These are phyloP conservation scores for Pseudovirgaria hyperparasitica DNA, from an alignment of 2,329 filamentous ascomycete species.

Conservation along the genomic window DNA sequence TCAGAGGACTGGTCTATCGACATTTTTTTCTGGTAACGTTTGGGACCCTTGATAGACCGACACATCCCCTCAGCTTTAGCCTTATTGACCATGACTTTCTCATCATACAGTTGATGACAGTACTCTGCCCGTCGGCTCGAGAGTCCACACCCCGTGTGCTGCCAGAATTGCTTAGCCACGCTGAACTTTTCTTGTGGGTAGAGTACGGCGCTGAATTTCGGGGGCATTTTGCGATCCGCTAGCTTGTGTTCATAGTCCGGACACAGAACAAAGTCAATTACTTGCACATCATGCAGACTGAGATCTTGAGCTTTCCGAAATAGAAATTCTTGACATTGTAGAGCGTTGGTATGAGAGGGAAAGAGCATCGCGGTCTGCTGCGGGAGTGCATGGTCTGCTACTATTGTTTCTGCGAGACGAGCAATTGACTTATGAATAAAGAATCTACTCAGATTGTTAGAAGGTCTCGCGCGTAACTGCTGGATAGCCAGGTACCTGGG, in stretches of 20 bases:
- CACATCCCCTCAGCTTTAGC: slow-evolving; percentile 23
- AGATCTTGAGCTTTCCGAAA: slow-evolving; percentile 42
- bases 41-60: slow-evolving; percentile 54
- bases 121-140: slow-evolving; percentile 89
- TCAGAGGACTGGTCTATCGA: slow-evolving; percentile 31
- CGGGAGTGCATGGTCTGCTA: slow-evolving; percentile 47
- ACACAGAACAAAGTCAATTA: slow-evolving; percentile 53
- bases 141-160: slow-evolving; percentile 85
- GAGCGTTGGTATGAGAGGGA: slow-evolving; percentile 57
- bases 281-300: slow-evolving; percentile 35
- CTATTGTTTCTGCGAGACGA: slow-evolving; percentile 56
- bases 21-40: slow-evolving; percentile 58
- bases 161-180: slow-evolving; percentile 90
- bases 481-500: slow-evolving; percentile 45
- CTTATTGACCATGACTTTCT: slow-evolving; percentile 49
- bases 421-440: slow-evolving; percentile 80
- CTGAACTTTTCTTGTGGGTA: slow-evolving; percentile 54
- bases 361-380: slow-evolving; percentile 70
- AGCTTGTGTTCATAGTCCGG: slow-evolving; percentile 38
- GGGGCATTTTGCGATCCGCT: slow-evolving; percentile 29
- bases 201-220: slow-evolving; percentile 44
- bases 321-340: slow-evolving; percentile 64
- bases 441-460: slow-evolving; percentile 44
- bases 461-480: slow-evolving; percentile 1
- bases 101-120: slow-evolving; percentile 60